Evolutionary conservation across 208 protist species (phyloP).

Genomic region (Leishmania braziliensis): DNA sequence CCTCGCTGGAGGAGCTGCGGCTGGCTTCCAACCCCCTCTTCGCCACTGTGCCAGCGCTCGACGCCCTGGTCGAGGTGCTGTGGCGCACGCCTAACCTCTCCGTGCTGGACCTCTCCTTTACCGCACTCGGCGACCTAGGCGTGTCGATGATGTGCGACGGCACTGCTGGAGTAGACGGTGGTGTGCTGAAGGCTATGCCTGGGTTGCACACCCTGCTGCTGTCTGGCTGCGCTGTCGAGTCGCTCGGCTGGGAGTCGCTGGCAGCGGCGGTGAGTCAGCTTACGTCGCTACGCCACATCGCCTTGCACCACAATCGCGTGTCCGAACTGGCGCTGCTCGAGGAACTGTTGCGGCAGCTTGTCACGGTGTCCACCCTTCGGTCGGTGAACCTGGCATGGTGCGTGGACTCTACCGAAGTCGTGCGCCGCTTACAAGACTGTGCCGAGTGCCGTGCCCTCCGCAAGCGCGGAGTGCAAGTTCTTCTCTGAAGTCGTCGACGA

Average conservation of each 20-base stretch:
- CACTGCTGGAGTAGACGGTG: slow-evolving; percentile 8
- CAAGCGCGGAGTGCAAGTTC: slow-evolving; percentile 23
- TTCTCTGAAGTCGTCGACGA: slow-evolving; percentile 1
- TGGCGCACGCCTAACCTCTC: slow-evolving; percentile 27
- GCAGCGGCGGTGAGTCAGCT: slow-evolving; percentile 42
- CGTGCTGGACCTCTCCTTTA: slow-evolving; percentile 69
- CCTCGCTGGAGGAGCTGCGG: slow-evolving; percentile 45
- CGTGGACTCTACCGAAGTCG: slow-evolving; percentile 2
- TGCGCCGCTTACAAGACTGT: background rate
- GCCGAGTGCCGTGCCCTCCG: slow-evolving; percentile 20
- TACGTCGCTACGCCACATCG: slow-evolving; percentile 40
- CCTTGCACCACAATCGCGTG: slow-evolving; percentile 57
- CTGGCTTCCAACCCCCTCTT: slow-evolving; percentile 75
- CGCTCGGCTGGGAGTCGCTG: slow-evolving; percentile 69
- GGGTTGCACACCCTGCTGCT: slow-evolving; percentile 50
- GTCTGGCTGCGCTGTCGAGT: slow-evolving; percentile 44
- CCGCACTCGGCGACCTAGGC: slow-evolving; percentile 65
- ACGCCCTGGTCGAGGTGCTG: slow-evolving; percentile 51
- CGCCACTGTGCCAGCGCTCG: slow-evolving; percentile 32
- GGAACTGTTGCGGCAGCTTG: slow-evolving; percentile 15
- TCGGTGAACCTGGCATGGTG: slow-evolving; percentile 25
- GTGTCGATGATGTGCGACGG: slow-evolving; percentile 74
- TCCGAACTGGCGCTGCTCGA: slow-evolving; percentile 4
- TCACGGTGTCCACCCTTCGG: slow-evolving; percentile 5
- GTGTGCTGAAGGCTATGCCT: slow-evolving; percentile 44